These are phyloP conservation scores for Austroboletus eburneus DNA, from an alignment of 768 basidiomycete genomes.

Conservation along the genomic window DNA sequence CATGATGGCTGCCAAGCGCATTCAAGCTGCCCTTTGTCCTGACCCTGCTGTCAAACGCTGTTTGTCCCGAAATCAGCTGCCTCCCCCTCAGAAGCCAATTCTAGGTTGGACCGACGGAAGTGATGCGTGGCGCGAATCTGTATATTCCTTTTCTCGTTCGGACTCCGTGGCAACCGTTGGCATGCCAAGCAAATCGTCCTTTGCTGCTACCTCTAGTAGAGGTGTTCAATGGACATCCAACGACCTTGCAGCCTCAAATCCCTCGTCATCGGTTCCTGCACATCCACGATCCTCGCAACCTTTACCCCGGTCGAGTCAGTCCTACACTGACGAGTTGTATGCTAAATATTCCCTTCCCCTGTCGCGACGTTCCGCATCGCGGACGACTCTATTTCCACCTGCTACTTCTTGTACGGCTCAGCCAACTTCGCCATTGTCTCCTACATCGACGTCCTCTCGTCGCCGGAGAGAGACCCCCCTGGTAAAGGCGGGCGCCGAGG, in stretches of 20 bases:
- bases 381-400: conserved; percentile 36
- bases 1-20: conserved; percentile 65
- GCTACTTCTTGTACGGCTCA: conserved; percentile 34
- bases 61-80: conserved; percentile 27
- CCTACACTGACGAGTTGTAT: conserved; percentile 45
- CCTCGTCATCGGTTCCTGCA: conserved; percentile 24
- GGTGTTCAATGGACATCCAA: conserved; percentile 48
- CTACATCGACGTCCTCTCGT: conserved; percentile 31
- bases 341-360: conserved; percentile 54
- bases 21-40: conserved; percentile 44
- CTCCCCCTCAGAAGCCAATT: conserved; percentile 40
- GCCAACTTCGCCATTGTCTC: conserved; percentile 34
- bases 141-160: conserved; percentile 51
- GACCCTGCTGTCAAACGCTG: conserved; percentile 38
- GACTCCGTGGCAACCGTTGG: conserved; percentile 31
- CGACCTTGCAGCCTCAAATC: conserved; percentile 20
- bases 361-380: conserved; percentile 50
- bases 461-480: conserved; percentile 50
- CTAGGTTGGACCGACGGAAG: conserved; percentile 70
- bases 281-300: conserved; percentile 23
- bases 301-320: conserved; percentile 27
- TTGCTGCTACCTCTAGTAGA: conserved; percentile 47
- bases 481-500: conserved; percentile 57
- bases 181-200: conserved; percentile 34
- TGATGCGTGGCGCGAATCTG: conserved; percentile 61